Base-by-base conservation (phyloP, 768 basidiomycete genomes). In the Tricholoma matsutake region DNA sequence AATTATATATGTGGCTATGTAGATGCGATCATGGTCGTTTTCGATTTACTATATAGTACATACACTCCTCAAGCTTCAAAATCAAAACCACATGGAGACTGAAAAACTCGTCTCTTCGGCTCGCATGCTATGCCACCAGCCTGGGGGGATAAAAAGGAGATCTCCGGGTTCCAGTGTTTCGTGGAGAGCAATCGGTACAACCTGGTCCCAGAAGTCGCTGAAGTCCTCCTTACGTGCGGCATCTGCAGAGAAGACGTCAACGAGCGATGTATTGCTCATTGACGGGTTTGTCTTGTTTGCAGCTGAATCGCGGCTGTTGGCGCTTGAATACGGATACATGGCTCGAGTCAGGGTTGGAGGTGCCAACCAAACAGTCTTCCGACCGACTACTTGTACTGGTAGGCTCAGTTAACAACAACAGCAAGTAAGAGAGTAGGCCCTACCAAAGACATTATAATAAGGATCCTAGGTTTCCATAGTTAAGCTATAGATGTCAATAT, bases 81-180 rank as follows among this genome's bases (percentile, higher is more conserved):
- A n/a, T 73, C 75, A 96, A 72, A 93, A 96, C 92, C 93, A 95
- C 83, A 94, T 89, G 32, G 94, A 96, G 51, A 95, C 81, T 45
- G 93, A 95, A 70, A 92, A 88, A 75, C 92, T 94, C 39, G 80
- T 85, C 22, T 83, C 82, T 75, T 92, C 91, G 72, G 86, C 88
- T 64, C 87, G 84, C 90, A 94, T 91, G 16, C 88, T 89, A 72
- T 96, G 94, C 94, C 94, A 96, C 94, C 94, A 96, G 29, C 91
- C 87, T 4, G 91, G 89, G 18, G 96, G 96, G 65, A 98, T 88
- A 70, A 91, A 90, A 49, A 98, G 76, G 47, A 96, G 59, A 73
- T 98, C 96, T 0, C 96, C 96, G 1, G 94, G 87, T 57, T 80
- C 76, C 1, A 98, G 78, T 1, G 85, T 85, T 32, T 82, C 83